A percentile compares a stretch with the other conserved stretches of the same genome.
Conservation (phyloP, 2,329 filamentous ascomycete species). For the Huntiella decipiens region DNA sequence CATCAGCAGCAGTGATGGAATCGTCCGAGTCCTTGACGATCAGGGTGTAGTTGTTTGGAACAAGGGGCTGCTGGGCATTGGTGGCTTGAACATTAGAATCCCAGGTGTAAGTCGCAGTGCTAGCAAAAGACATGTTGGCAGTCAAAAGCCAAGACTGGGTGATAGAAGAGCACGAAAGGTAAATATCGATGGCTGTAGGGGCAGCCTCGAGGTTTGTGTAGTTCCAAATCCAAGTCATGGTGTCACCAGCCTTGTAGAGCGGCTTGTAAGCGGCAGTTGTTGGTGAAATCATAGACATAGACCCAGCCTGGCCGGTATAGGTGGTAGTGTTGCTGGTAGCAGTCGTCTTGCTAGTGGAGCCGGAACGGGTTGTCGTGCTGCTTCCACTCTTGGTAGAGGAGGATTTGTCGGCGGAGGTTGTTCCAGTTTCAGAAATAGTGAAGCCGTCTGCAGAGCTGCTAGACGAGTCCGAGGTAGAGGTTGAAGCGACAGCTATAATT, state of each 20-base stretch:
- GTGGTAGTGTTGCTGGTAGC: constrained; percentile 23
- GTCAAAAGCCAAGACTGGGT: constrained; percentile 40
- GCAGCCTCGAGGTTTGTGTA: constrained; percentile 40
- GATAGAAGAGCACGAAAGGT: constrained; percentile 35
- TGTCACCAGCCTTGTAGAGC: constrained; percentile 41
- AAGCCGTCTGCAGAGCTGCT: constrained; percentile 1
- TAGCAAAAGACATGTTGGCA: constrained; percentile 40
- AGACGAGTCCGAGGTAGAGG: constrained; percentile 1
- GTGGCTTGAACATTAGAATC: constrained; percentile 34
- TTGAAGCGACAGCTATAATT: constrained; percentile 7
- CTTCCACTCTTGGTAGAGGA: constrained; percentile 13
- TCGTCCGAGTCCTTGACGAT: constrained; percentile 41
- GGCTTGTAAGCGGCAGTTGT: constrained; percentile 24
- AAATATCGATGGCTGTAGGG: constrained; percentile 40
- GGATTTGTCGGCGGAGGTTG: constrained; percentile 15
- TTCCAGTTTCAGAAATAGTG: constrained; percentile 7
- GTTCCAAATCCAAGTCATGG: constrained; percentile 44
- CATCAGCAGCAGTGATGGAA: constrained; percentile 27
- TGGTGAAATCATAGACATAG: constrained; percentile 34
- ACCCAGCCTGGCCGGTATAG: constrained; percentile 22
- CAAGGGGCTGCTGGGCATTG: constrained; percentile 26
- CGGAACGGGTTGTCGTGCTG: constrained; percentile 1
- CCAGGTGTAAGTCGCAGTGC: constrained; percentile 35
- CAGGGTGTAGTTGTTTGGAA: constrained; percentile 39
- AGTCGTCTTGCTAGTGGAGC: constrained; percentile 11